Evolutionary conservation across 768 basidiomycete species (phyloP), one percentile per base, ranked within the genome.

Genomic region (Suillus alpinus): DNA sequence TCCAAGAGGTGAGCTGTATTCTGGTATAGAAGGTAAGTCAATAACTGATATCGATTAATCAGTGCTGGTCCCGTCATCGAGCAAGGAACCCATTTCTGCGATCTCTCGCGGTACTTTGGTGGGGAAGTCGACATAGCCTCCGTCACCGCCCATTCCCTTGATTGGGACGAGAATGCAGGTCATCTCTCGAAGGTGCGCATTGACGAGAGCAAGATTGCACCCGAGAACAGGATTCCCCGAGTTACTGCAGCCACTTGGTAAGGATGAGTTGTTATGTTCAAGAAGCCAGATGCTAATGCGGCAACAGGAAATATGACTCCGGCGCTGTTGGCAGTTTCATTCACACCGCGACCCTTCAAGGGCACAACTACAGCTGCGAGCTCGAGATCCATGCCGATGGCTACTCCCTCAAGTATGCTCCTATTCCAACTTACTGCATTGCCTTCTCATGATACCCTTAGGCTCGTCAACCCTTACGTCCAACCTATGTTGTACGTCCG

Each of bases 31-130:
- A 29, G 32, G 39, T 53, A 57, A 50, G 12, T 52, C 23, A 56
- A 26, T 60, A 34, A 63, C 40, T 26, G 6, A 13, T 14, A 20
- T 26, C 63, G 40, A 29, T 64, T 52, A 7, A 60, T n/a, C 18
- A 65, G 91, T 70, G 88, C 84, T 58, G 92, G 92, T 20, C 92
- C 93, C 5, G 81, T 95, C 66, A 78, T 95, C 64, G 94, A 94
- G 74, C 91, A 94, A 78, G 95, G 93, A 51, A 98, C 96, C 14
- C 96, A 98, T 78, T 96, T 98, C 78, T 95, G 93, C 68, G 95
- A 98, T 77, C 83, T 97, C 47, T 97, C 94, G 43, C 89, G 96
- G 66, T 96, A 96, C 80, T 98, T 98, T 70, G 96, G 95, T 56
- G 96, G 96, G 16, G 92, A 96, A 65, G 93, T 97, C 60, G 92